Base-by-base conservation (phyloP, 2,329 filamentous ascomycete genomes). In the Teratosphaeria viscida region DNA sequence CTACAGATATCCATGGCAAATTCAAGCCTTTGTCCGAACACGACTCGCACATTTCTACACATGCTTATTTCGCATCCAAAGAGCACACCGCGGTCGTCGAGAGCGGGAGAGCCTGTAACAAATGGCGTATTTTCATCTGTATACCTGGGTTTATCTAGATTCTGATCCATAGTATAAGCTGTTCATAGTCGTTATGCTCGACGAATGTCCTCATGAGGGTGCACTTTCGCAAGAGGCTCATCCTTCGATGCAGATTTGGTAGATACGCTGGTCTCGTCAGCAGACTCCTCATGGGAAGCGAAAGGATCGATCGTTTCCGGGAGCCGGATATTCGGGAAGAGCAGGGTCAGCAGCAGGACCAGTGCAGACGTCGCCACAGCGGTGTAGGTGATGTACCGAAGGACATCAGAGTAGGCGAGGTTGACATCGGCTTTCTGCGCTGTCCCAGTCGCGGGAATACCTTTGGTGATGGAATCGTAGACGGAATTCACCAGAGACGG, bases 401-500 rank as follows among this genome's bases (percentile, higher is more conserved):
- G 26, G 11, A 49, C 32, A 43, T 62, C 52, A 60, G 59, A 27
- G 35, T 55, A 35, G 10, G 76, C 76, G 23, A 69, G 60, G 62
- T 76, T 73, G n/a, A 81, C 70, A 1, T 78, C 77, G 6, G 61
- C 69, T 23, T 77, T 66, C 54, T 79, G 71, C 3, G 68, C 53
- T 0, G 74, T 72, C 0, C 76, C 78, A 73, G 74, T 76, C 2
- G 60, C 67, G 0, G 78, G 77, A 2, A 76, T 60, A 3, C 67
- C 68, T 0, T 71, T 73, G 0, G 75, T 77, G 57, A 81, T 80
- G 0, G 77, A 79, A 62, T 79, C 75, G 61, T 72, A 79, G 29
- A 80, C 65, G 1, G 61, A 61, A 26, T 76, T 65, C 27, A 80
- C 71, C 10, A 71, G 60, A 1, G 64, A 62, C 12, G 70, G 59